A percentile compares a stretch with the other conserved stretches of the same genome.
These are phyloP conservation scores for Rhodofomes roseus DNA, from an alignment of 1,284 basidiomycete species.

Conservation along the genomic window DNA sequence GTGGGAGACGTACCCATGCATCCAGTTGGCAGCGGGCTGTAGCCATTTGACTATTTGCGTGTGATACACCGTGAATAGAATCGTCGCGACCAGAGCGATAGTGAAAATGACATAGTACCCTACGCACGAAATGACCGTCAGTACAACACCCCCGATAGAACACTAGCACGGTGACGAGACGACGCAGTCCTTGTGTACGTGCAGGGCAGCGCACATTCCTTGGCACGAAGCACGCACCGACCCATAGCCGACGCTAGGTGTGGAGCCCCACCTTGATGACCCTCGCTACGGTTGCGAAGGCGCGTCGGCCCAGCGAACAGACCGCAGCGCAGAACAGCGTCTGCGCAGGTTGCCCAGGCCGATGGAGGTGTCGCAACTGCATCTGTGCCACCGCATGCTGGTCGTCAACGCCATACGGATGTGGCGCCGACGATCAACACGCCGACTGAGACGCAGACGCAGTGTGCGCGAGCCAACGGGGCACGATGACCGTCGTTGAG, in stretches of 20 bases:
- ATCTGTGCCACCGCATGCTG: background rate
- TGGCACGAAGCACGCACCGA: too few relatives aligned
- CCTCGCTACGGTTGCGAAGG: background rate
- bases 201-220: too few relatives aligned
- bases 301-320: background rate
- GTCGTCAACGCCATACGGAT: background rate
- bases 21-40: conserved; percentile 49
- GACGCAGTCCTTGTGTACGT: too few relatives aligned
- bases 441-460: background rate
- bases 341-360: too few relatives aligned
- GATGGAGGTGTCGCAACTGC: background rate
- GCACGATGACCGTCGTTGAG: background rate
- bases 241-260: background rate
- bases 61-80: conserved; percentile 53
- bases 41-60: conserved; percentile 57
- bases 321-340: background rate
- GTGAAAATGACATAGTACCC: conserved; percentile 33
- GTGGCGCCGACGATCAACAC: background rate
- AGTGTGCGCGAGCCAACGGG: background rate
- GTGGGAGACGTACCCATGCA: conserved; percentile 36
- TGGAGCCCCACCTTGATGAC: background rate
- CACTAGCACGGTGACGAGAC: background rate
- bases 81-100: conserved; percentile 35
- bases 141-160: background rate
- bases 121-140: conserved; percentile 7